Base-by-base conservation (phyloP, 495 filamentous ascomycete species). In the Eremomyces bilateralis region DNA sequence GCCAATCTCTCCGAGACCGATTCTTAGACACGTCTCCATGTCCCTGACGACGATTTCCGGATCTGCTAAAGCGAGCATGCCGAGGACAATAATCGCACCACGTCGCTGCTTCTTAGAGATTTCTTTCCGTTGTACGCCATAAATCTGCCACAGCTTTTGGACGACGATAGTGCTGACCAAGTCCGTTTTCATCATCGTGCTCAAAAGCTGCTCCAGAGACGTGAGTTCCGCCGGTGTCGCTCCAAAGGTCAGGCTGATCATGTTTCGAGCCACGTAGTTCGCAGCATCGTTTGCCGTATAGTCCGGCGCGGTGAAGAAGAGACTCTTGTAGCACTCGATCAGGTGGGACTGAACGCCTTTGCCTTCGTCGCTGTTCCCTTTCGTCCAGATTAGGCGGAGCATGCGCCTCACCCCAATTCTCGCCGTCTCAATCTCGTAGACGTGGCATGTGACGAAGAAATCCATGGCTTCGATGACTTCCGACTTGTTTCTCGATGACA, bases 401-500 rank as follows among this genome's bases (percentile, higher is more conserved):
- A 99, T 99, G 35, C 80, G 68, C 29, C 83, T 69, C 43, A 95
- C 93, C 35, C 88, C 88, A 35, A 53, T 55, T 50, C 84, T 79
- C 41, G 88, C 81, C 32, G 83, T 79, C 52, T 93, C 80, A 29
- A 99, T 69, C 52, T 84, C 84, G 65, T 94, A 94, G 4, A 80
- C 82, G 53, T 99, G 82, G 22, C 85, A 67, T 20, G 92, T 71
- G 38, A 84, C 80, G 45, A 95, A 91, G 54, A 88, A 95, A 47
- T 99, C 88, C 82, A 99, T 99, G 2, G 88, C 90, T 48, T 95
- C 90, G 37, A 95, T 92, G 17, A 93, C 79, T 52, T 99, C 88
- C 41, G 76, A 90, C 61, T 95, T 95, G 59, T 95, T 99, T 48
- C 77, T 80, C 11, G 84, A 85, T 4, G 77, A 74, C 6, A 99